Evolutionary conservation across 192 early-diverging fungal genomes (phyloP).

Genomic region (Rhizoclosmatium sp.): DNA sequence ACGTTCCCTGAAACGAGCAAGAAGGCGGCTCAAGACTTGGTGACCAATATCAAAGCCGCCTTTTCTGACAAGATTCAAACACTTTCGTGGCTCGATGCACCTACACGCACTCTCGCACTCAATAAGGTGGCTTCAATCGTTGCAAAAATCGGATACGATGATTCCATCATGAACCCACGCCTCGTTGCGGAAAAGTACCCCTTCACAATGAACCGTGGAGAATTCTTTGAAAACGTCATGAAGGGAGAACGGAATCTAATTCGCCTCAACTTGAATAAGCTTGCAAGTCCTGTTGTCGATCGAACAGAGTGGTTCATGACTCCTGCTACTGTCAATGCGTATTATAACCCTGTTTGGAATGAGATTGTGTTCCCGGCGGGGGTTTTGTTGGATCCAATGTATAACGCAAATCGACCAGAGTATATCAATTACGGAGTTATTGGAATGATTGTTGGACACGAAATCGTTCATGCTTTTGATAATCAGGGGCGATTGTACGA

Average conservation of each 20-base stretch:
- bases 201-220: constrained; percentile 46
- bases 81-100: constrained; percentile 68
- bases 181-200: constrained; percentile 62
- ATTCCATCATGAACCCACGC: constrained; percentile 63
- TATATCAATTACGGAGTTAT: constrained; percentile 74
- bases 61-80: constrained; percentile 50
- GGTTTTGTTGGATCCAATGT: constrained; percentile 73
- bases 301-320: constrained; percentile 62
- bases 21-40: constrained; percentile 41
- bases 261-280: neutral
- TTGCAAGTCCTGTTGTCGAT: constrained; percentile 30
- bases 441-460: constrained; percentile 78
- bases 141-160: constrained; percentile 71
- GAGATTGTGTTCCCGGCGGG: constrained; percentile 58
- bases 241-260: constrained; percentile 27
- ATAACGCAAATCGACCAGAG: constrained; percentile 58
- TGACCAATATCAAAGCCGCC: constrained; percentile 52
- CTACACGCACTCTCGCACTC: constrained; percentile 58
- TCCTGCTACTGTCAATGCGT: constrained; percentile 44
- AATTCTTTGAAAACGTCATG: constrained; percentile 72
- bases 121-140: constrained; percentile 66
- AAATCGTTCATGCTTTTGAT: constrained; percentile 81
- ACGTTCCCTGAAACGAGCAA: constrained; percentile 58
- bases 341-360: constrained; percentile 37
- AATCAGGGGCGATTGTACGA: constrained; percentile 64